A percentile compares a stretch with the other conserved stretches of the same genome.
Conservation (phyloP, 306 rosid species). For the Prunus davidiana region DNA sequence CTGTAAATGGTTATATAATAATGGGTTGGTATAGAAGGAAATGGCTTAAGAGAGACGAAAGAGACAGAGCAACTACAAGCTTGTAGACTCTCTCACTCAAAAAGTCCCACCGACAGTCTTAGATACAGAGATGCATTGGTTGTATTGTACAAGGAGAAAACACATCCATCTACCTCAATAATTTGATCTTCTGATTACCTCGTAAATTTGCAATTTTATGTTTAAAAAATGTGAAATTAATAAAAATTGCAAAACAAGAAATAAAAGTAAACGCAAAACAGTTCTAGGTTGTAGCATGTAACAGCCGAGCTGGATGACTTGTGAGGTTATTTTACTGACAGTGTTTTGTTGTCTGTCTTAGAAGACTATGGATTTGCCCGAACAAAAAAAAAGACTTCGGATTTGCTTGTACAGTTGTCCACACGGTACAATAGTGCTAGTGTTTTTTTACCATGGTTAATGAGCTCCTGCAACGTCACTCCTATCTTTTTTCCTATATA, state of each 20-base stretch:
- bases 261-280: background rate
- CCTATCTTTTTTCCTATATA: background rate
- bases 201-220: background rate
- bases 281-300: background rate
- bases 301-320: background rate
- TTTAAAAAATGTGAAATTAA: background rate
- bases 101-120: constrained; percentile 60
- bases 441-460: background rate
- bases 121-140: constrained; percentile 1
- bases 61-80: constrained; percentile 46
- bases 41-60: constrained; percentile 48
- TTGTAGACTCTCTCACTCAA: background rate
- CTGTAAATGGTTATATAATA: constrained; percentile 43
- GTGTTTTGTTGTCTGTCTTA: background rate
- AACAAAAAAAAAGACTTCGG: background rate
- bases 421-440: background rate
- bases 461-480: background rate
- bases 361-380: background rate
- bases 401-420: background rate
- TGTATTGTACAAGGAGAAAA: background rate
- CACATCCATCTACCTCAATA: constrained; percentile 1
- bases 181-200: background rate
- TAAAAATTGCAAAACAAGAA: background rate
- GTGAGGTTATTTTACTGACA: background rate
- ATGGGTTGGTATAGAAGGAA: background rate